Evolutionary conservation across 805 yeast species (phyloP).

Genomic region (Candida pini): DNA sequence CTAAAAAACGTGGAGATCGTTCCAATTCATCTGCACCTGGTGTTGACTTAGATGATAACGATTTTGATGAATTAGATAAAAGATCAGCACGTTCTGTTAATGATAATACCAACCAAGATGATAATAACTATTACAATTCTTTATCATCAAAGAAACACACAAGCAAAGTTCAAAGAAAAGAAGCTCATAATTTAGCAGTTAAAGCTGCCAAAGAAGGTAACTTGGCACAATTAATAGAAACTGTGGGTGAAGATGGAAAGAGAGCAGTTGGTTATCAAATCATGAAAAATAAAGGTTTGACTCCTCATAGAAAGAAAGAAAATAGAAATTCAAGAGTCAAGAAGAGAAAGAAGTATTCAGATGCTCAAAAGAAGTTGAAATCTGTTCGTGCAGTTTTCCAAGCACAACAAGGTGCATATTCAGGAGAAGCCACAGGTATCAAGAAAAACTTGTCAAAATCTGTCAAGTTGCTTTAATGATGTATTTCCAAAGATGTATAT

Average conservation of each 20-base stretch:
- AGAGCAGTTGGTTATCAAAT: constrained; percentile 94
- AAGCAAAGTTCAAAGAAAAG: constrained; percentile 49
- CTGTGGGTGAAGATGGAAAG: constrained; percentile 74
- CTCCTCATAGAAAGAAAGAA: constrained; percentile 89
- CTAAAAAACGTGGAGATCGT: constrained; percentile 73
- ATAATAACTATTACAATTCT: constrained; percentile 52
- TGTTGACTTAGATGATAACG: constrained; percentile 50
- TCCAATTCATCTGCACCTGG: constrained; percentile 38
- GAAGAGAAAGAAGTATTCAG: constrained; percentile 95
- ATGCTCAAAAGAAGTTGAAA: constrained; percentile 88
- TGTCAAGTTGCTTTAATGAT: constrained; percentile 54
- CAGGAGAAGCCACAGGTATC: constrained; percentile 96
- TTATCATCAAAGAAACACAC: constrained; percentile 42
- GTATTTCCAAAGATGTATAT: too few species aligned
- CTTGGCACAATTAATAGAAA: constrained; percentile 63
- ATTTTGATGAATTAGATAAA: constrained; percentile 39
- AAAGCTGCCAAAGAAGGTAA: constrained; percentile 82
- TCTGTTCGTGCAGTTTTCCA: constrained; percentile 88
- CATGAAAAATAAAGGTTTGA: constrained; percentile 91
- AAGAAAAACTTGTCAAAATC: constrained; percentile 89
- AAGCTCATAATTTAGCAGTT: constrained; percentile 65
- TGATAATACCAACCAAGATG: constrained; percentile 35
- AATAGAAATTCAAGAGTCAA: constrained; percentile 94
- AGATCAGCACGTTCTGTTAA: constrained; percentile 18
- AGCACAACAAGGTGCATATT: constrained; percentile 70